These are phyloP conservation scores for Kodamaea nitidulidarum DNA, from an alignment of 805 yeast species.

Conservation along the genomic window DNA sequence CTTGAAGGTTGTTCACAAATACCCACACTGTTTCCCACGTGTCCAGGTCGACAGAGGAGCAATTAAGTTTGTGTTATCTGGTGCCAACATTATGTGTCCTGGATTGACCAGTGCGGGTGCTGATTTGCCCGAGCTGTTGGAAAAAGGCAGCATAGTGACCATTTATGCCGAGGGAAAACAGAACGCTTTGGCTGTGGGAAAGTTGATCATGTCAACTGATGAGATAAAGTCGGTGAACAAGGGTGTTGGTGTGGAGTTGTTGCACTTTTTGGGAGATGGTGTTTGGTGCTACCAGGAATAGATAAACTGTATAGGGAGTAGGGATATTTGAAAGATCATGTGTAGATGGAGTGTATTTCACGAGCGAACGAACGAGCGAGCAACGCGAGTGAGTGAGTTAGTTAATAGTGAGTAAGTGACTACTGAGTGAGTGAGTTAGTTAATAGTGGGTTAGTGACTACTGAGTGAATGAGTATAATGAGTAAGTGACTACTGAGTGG, in stretches of 20 bases:
- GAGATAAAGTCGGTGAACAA: conserved; percentile 80
- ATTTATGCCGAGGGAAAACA: conserved; percentile 93
- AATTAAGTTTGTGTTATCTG: conserved; percentile 89
- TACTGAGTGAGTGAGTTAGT: too few species aligned
- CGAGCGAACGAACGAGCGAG: too few species aligned
- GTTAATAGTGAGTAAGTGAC: too few species aligned
- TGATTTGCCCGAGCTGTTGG: conserved; percentile 66
- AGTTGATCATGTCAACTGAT: conserved; percentile 79
- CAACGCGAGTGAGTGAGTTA: too few species aligned
- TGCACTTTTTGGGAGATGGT: conserved; percentile 87
- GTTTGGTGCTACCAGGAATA: conserved; percentile 64
- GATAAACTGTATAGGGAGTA: too few species aligned
- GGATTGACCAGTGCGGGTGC: conserved; percentile 89
- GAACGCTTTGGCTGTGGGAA: conserved; percentile 86
- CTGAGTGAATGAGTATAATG: too few species aligned
- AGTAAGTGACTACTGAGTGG: too few species aligned
- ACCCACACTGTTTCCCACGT: conserved; percentile 77
- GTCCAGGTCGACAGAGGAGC: conserved; percentile 96
- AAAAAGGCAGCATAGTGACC: conserved; percentile 67
- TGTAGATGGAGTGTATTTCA: too few species aligned
- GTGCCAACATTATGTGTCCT: conserved; percentile 97
- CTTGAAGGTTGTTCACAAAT: conserved; percentile 70
- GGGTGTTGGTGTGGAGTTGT: conserved; percentile 83
- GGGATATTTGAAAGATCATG: too few species aligned
- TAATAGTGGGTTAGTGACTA: too few species aligned